phyloP scores from a whole-genome alignment of 164 flowering plant species.

The Warburgia ugandensis region DNA sequence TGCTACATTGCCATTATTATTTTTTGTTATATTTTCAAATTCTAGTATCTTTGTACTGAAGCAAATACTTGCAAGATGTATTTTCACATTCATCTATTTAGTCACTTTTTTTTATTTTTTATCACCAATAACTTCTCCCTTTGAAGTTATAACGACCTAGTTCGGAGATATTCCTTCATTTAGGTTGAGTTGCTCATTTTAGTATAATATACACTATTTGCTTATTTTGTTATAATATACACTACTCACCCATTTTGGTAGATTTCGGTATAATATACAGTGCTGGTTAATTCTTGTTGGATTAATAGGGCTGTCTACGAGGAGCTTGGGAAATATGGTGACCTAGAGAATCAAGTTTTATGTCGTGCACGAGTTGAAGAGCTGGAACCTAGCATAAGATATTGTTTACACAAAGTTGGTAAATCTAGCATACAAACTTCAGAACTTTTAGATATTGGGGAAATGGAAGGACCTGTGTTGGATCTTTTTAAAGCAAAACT shows the following conservation, averaged over 20 bases:
- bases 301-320: slow-evolving; percentile 80
- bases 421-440: slow-evolving; percentile 73
- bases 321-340: slow-evolving; percentile 95
- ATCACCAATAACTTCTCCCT: neutral
- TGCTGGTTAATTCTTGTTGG: neutral
- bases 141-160: too few relatives aligned
- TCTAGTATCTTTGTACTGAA: neutral
- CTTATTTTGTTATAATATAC: too few relatives aligned
- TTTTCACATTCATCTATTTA: too few relatives aligned
- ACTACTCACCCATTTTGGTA: too few relatives aligned
- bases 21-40: neutral
- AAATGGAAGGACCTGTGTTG: slow-evolving; percentile 93
- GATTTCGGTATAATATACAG: neutral
- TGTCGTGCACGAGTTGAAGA: slow-evolving; percentile 96
- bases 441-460: slow-evolving; percentile 72
- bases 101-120: neutral
- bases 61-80: neutral
- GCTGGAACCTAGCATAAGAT: slow-evolving; percentile 82
- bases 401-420: slow-evolving; percentile 86
- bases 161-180: too few relatives aligned
- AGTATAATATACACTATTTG: too few relatives aligned
- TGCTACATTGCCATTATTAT: neutral
- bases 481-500: slow-evolving; percentile 89
- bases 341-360: slow-evolving; percentile 79
- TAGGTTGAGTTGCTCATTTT: too few relatives aligned